Evolutionary conservation across 768 basidiomycete species (phyloP).

Genomic region (Russula brevipes): DNA sequence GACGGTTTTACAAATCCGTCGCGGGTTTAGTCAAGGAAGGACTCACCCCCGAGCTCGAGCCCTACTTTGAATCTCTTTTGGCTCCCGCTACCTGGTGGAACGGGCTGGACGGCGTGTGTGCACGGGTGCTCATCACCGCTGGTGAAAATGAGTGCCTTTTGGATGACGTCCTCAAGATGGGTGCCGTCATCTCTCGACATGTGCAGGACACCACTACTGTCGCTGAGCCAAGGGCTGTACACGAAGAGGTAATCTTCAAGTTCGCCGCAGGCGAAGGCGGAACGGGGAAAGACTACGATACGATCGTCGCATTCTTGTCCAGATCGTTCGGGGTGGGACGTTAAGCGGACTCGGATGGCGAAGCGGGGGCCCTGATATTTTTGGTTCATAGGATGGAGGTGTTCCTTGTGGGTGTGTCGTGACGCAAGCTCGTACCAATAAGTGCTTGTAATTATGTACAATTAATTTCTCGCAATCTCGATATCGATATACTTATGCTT

Average conservation of each 20-base stretch:
- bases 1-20: background rate
- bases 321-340: background rate
- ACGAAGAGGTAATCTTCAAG: constrained; percentile 5
- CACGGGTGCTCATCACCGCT: background rate
- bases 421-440: too few species aligned
- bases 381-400: background rate
- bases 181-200: background rate
- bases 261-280: constrained; percentile 1
- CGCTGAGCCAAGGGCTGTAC: background rate
- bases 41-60: background rate
- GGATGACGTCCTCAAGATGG: background rate
- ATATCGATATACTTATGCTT: too few species aligned
- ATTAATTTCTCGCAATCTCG: too few species aligned
- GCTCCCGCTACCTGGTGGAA: constrained; percentile 2
- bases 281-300: constrained; percentile 5
- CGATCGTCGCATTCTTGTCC: background rate
- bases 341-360: background rate
- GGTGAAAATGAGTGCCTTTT: background rate
- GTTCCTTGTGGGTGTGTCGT: too few species aligned
- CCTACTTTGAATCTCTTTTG: background rate
- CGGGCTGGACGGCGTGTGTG: background rate
- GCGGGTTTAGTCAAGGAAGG: background rate
- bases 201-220: constrained; percentile 6
- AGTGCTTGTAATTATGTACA: too few species aligned
- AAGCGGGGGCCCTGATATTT: background rate